Percentiles rank a stretch among this genome's conserved stretches.
phyloP scores from a whole-genome alignment of 116 monocot species.

The Thalassia testudinum region DNA sequence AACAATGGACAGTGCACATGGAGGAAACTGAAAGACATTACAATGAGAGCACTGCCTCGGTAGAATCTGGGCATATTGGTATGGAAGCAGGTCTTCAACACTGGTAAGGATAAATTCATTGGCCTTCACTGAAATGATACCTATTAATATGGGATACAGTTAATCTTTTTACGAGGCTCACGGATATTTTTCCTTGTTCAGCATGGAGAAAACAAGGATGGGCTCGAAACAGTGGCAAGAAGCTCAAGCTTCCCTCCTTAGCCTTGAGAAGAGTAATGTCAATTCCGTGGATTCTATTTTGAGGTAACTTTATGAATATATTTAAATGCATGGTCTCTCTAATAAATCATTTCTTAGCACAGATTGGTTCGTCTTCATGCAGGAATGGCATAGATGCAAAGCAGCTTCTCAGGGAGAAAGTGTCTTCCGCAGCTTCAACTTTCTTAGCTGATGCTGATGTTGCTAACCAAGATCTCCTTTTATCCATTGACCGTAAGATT shows the following conservation, averaged over 20 bases:
- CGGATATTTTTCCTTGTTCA: constrained; percentile 12
- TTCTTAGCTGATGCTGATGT: constrained; percentile 31
- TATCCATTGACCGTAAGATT: constrained; percentile 69
- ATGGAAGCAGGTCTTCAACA: constrained; percentile 48
- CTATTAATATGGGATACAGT: neutral
- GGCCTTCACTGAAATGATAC: neutral
- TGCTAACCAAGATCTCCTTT: constrained; percentile 38
- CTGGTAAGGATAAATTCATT: constrained; percentile 33
- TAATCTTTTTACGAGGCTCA: no score
- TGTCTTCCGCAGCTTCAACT: constrained; percentile 37
- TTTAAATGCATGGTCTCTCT: neutral
- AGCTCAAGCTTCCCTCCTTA: constrained; percentile 49
- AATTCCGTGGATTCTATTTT: constrained; percentile 51
- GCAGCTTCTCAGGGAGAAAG: constrained; percentile 27
- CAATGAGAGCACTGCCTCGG: constrained; percentile 44
- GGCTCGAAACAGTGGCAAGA: constrained; percentile 58
- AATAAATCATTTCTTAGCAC: no score
- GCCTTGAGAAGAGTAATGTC: constrained; percentile 35
- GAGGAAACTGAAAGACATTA: constrained; percentile 62
- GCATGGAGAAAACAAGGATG: constrained; percentile 46
- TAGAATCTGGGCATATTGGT: constrained; percentile 41
- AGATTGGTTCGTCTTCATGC: neutral
- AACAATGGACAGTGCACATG: constrained; percentile 60
- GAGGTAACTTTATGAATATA: constrained; percentile 16
- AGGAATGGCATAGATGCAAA: constrained; percentile 66